Conservation (phyloP, 1,139 yeast species). For the Yamadazyma taylorii region DNA sequence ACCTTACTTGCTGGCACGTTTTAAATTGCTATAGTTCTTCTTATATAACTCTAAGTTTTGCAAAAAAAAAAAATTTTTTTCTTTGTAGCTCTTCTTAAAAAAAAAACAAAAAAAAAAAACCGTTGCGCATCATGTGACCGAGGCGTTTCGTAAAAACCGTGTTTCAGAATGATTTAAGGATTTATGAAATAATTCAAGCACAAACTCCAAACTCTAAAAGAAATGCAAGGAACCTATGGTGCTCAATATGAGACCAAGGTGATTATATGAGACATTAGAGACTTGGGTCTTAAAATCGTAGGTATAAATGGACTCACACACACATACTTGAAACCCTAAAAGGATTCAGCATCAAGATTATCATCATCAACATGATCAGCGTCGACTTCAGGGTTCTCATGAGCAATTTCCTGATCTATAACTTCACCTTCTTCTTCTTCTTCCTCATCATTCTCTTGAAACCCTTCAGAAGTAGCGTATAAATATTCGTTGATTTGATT, state of each 20-base stretch:
- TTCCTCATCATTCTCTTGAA: constrained; percentile 51
- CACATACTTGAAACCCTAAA: constrained; percentile 5
- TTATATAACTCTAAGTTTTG: not conserved
- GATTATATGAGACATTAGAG: no score
- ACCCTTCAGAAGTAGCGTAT: constrained; percentile 82
- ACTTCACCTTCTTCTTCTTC: constrained; percentile 19
- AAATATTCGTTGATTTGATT: constrained; percentile 61
- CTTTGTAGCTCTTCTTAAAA: not conserved
- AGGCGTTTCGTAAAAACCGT: no score
- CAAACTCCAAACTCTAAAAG: no score
- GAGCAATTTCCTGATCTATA: constrained; percentile 11
- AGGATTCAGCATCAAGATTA: constrained; percentile 17
- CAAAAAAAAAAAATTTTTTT: constrained; percentile 2
- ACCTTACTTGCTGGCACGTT: no score
- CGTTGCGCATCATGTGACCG: not conserved
- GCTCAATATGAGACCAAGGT: no score
- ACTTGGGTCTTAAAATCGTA: no score
- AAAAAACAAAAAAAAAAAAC: not conserved
- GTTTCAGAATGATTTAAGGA: no score
- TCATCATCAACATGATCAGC: constrained; percentile 19
- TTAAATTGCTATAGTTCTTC: no score
- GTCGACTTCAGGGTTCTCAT: no score
- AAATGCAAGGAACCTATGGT: no score
- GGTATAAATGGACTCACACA: no score
- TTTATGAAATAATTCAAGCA: no score